Conservation (phyloP, 768 basidiomycete genomes). For the Suillus discolor region DNA sequence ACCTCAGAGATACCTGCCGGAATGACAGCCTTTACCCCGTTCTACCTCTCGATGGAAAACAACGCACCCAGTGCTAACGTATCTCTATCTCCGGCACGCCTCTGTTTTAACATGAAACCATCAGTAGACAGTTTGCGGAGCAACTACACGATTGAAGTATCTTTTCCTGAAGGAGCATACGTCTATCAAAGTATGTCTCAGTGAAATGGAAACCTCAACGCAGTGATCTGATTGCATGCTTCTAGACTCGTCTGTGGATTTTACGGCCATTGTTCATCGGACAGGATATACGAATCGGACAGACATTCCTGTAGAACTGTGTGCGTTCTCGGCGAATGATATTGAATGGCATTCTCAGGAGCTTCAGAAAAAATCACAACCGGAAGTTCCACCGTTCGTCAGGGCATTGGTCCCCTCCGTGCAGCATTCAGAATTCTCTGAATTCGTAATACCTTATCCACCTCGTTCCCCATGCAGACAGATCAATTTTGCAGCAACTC, state of each 20-base stretch:
- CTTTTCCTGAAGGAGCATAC: background rate
- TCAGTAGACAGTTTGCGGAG: background rate
- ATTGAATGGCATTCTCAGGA: background rate
- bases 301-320: slow-evolving; percentile 4
- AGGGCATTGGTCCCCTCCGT: slow-evolving; percentile 6
- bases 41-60: background rate
- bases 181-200: slow-evolving; percentile 4
- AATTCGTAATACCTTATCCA: background rate
- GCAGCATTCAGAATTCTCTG: background rate
- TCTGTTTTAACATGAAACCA: background rate
- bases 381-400: background rate
- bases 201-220: background rate
- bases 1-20: slow-evolving; percentile 21
- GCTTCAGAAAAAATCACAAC: background rate
- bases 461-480: background rate
- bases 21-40: slow-evolving; percentile 20
- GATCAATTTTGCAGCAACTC: slow-evolving; percentile 11
- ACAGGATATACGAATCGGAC: slow-evolving; percentile 11
- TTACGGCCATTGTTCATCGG: slow-evolving; percentile 6
- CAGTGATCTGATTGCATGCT: background rate
- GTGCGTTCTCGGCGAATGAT: too few species aligned
- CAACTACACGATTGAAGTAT: slow-evolving; percentile 12
- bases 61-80: background rate
- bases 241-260: slow-evolving; percentile 3
- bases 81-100: background rate